Evolutionary conservation across 2,329 filamentous ascomycete species (phyloP).

Genomic region (Aspergillus sp.): DNA sequence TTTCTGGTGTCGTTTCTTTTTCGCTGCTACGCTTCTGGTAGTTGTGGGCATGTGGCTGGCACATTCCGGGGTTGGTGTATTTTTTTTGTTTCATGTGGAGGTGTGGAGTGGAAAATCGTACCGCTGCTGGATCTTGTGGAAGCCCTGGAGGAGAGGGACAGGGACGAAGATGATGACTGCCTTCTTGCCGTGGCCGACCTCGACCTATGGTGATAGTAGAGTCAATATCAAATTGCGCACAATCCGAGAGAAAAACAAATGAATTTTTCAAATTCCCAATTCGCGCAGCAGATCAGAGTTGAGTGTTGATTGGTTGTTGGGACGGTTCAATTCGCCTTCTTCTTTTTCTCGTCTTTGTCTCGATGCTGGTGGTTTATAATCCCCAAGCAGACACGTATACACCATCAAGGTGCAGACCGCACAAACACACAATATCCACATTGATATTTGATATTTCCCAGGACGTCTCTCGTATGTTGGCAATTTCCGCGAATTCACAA

Average conservation of each 20-base stretch:
- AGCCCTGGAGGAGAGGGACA: slow-evolving; percentile 95
- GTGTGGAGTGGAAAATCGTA: slow-evolving; percentile 54
- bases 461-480: neutral
- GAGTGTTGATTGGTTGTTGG: neutral
- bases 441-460: neutral
- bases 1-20: slow-evolving; percentile 5
- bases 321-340: neutral
- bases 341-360: neutral
- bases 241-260: neutral
- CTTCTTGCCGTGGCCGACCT: slow-evolving; percentile 99
- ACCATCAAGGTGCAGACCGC: neutral
- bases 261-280: neutral
- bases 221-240: slow-evolving; percentile 30
- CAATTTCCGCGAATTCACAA: neutral
- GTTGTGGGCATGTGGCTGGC: neutral
- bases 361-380: neutral
- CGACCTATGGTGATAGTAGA: slow-evolving; percentile 69
- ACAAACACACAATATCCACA: neutral
- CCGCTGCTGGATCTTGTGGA: slow-evolving; percentile 99
- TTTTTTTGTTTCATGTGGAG: neutral
- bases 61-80: neutral
- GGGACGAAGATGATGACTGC: slow-evolving; percentile 99
- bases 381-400: neutral
- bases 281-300: neutral
- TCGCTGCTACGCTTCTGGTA: too few species aligned